Evolutionary conservation across 148 eudicot genomes (phyloP), one percentile per base, ranked within the genome.

Genomic region (Oxyria digyna): DNA sequence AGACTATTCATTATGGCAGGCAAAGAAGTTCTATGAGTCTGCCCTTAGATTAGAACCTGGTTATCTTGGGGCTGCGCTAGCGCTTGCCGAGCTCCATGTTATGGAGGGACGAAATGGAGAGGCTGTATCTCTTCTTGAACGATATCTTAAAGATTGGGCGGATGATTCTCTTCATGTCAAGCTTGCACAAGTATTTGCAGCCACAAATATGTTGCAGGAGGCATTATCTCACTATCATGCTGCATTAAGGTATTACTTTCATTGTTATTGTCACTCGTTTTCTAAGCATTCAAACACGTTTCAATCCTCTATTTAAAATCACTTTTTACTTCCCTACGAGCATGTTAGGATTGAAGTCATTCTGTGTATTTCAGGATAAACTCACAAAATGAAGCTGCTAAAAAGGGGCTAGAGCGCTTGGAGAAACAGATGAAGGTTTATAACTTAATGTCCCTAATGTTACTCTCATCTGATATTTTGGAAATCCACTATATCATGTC

Each of bases 141-240:
- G 99, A 1, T 88, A 94, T 81, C 88, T 94, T 24, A 88, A 94
- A 75, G 99, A 94, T 73, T 90, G 99, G 99, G 96, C 97, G 18
- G 96, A 90, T 72, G 99, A 94, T 74, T 94, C 96, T 75, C 85
- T 94, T 67, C 92, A 94, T 78, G 97, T 94, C 71, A 94, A 94
- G 86, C 93, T 94, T 78, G 99, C 97, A 59, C 99, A 94, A 82
- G 95, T 94, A 45, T 88, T 88, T 85, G 87, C 96, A 43, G 92
- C 97, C 42, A 90, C 99, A 52, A 90, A 90, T 72, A 86, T 90
- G 97, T 78, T 94, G 76, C 91, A 88, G 78, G 99, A 94, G 75
- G 90, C 97, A 57, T 74, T 94, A 67, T 79, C 91, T 67, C 99
- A 94, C 79, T 94, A 81, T 79, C 97, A 94, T 54, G 89, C 99